Percentiles rank a stretch among this genome's conserved stretches.
Conservation (phyloP, 257 asterid species). For the Verbena officinalis region DNA sequence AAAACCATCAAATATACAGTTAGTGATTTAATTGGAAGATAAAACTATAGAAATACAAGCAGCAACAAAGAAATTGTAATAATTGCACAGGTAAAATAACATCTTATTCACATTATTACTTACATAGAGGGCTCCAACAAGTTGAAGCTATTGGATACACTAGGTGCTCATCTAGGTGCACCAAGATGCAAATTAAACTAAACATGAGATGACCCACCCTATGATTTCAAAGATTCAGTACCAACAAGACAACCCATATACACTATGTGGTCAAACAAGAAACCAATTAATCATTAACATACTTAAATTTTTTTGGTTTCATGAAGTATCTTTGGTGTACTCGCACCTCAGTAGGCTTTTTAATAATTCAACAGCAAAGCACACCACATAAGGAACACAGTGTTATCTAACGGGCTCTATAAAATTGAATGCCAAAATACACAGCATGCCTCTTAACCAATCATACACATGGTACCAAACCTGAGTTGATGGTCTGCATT, state of each 20-base stretch:
- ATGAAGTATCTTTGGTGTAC: neutral
- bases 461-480: neutral
- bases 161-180: constrained; percentile 42
- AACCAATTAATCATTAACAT: neutral
- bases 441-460: neutral
- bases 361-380: neutral
- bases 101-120: constrained; percentile 30
- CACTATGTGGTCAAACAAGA: neutral
- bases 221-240: constrained; percentile 14
- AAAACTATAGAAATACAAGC: neutral
- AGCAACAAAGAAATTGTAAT: neutral
- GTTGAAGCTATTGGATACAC: constrained; percentile 37
- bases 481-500: too few relatives aligned
- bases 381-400: too few relatives aligned
- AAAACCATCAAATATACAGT: neutral
- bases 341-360: neutral
- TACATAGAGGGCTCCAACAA: constrained; percentile 37
- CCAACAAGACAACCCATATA: constrained; percentile 25
- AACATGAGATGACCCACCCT: constrained; percentile 31
- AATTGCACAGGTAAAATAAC: constrained; percentile 10
- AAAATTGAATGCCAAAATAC: neutral
- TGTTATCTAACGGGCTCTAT: neutral
- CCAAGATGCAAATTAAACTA: constrained; percentile 46
- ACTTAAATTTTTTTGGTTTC: neutral
- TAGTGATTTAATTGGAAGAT: neutral